Evolutionary conservation across 805 yeast species (phyloP).

Genomic region (Wickerhamomyces chambardii): DNA sequence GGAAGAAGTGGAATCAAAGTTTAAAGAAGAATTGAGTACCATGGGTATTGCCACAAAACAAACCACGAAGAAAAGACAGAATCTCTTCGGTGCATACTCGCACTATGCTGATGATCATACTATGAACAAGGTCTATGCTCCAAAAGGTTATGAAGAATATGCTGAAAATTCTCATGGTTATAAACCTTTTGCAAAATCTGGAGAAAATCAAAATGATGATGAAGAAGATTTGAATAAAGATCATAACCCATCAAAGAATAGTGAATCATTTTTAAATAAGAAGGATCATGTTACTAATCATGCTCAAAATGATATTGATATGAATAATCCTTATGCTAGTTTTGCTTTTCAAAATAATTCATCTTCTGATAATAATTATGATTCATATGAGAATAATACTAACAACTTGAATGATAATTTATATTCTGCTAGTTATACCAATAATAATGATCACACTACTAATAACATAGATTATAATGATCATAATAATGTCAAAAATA

Average conservation of each 20-base stretch:
- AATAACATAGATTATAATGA: too few relatives aligned
- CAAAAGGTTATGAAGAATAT: slow-evolving; percentile 26
- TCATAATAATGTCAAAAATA: too few relatives aligned
- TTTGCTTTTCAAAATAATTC: too few relatives aligned
- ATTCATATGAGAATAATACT: too few relatives aligned
- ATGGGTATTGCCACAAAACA: slow-evolving; percentile 33
- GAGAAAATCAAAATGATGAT: slow-evolving; percentile 12
- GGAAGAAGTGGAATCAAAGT: slow-evolving; percentile 32
- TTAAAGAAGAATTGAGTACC: slow-evolving; percentile 30
- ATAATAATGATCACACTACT: too few relatives aligned
- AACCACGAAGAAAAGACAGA: slow-evolving; percentile 24
- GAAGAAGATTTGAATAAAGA: slow-evolving; percentile 1
- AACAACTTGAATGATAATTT: too few relatives aligned
- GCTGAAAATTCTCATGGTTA: slow-evolving; percentile 12
- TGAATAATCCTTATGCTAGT: too few relatives aligned
- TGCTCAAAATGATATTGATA: too few relatives aligned
- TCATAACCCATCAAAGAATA: not conserved
- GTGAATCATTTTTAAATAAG: too few relatives aligned
- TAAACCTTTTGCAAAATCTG: slow-evolving; percentile 4
- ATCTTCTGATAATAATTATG: too few relatives aligned
- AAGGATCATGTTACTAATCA: too few relatives aligned
- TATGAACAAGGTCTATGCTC: slow-evolving; percentile 26
- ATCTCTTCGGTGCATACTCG: slow-evolving; percentile 39
- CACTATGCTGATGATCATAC: slow-evolving; percentile 33
- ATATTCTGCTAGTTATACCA: too few relatives aligned